Base-by-base conservation (phyloP, 208 protist species). In the Trichomonas vaginalis region DNA sequence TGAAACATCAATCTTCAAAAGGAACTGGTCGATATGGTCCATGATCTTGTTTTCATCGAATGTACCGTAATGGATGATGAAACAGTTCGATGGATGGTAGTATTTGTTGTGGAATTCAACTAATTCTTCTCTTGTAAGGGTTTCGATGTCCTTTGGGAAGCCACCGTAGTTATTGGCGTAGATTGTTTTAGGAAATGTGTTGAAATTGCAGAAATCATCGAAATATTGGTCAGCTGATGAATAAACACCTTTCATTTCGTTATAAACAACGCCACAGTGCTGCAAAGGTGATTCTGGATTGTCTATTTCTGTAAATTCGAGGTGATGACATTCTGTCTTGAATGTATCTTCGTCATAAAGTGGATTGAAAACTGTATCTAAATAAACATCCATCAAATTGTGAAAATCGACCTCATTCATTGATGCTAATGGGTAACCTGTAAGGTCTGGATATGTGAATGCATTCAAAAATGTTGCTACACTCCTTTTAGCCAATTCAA, bases 401-500 rank as follows among this genome's bases (percentile, higher is more conserved):
- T 95, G 95, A 56, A 96, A 97, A 80, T 97, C 97, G n/a, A 83
- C 49, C 49, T 95, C 95, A 82, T 96, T 96, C 32, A n/a, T 82
- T 21, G 95, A 90, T 12, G 95, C 39, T 86, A 97, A 96, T 61
- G 96, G 96, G 62, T 96, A 97, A 42, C 86, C 79, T 17, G 97
- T 97, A 61, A 96, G 47, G 79, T 96, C 96, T 42, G 95, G 62
- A 51, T 70, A 87, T 40, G 97, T 97, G 51, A 96, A 96, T 12
- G 97, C 97, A 80, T 97, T 97, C 45, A 97, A 70, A 61, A 96
- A 97, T n/a, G 96, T 97, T 35, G 97, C 40, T 0, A 97, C 82
- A 39, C 96, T 97, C 0, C 96, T 62, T 56, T 96, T 95, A n/a
- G 96, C 83, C 10, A 97, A n/a, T 40, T 96, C 62, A 51, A 70